A percentile compares a stretch with the other conserved stretches of the same genome.
Evolutionary conservation across 768 basidiomycete species (phyloP).

Genomic region (Tylopilus sp.): DNA sequence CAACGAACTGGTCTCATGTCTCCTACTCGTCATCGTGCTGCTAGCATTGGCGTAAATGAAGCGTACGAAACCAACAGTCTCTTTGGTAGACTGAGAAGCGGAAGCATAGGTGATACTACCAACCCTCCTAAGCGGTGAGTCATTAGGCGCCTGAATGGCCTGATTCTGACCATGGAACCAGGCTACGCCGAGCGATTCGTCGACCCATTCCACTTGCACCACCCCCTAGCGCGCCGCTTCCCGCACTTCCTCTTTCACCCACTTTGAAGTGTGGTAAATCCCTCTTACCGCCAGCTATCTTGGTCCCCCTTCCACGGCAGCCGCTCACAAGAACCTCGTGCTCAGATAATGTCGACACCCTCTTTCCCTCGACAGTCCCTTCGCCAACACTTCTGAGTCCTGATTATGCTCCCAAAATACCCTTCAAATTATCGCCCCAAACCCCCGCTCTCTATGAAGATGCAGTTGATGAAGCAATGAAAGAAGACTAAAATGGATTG

Average conservation of each 20-base stretch:
- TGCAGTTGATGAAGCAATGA: slow-evolving; percentile 19
- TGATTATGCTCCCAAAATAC: slow-evolving; percentile 6
- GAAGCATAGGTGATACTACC: slow-evolving; percentile 40
- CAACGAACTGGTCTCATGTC: slow-evolving; percentile 42
- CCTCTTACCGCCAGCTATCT: slow-evolving; percentile 18
- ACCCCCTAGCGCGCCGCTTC: slow-evolving; percentile 29
- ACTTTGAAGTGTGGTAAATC: slow-evolving; percentile 11
- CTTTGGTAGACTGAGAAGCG: slow-evolving; percentile 53
- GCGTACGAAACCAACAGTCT: slow-evolving; percentile 40
- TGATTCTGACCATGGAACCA: slow-evolving; percentile 15
- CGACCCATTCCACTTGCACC: slow-evolving; percentile 23
- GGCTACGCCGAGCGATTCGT: slow-evolving; percentile 40
- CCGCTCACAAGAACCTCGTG: slow-evolving; percentile 12
- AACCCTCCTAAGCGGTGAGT: slow-evolving; percentile 32
- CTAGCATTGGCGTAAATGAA: slow-evolving; percentile 39
- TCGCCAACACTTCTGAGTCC: slow-evolving; percentile 10
- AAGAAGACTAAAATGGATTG: slow-evolving; percentile 15
- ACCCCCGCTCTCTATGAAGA: slow-evolving; percentile 2
- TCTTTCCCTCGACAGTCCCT: not conserved
- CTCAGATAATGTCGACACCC: slow-evolving; percentile 1
- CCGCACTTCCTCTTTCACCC: slow-evolving; percentile 26
- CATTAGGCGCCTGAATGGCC: not conserved
- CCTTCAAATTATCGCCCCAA: slow-evolving; percentile 11
- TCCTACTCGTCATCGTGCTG: slow-evolving; percentile 42
- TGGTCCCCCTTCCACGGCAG: slow-evolving; percentile 17